phyloP scores from a whole-genome alignment of 176 grass and related monocot species.

The Dendrocalamus sinicus region DNA sequence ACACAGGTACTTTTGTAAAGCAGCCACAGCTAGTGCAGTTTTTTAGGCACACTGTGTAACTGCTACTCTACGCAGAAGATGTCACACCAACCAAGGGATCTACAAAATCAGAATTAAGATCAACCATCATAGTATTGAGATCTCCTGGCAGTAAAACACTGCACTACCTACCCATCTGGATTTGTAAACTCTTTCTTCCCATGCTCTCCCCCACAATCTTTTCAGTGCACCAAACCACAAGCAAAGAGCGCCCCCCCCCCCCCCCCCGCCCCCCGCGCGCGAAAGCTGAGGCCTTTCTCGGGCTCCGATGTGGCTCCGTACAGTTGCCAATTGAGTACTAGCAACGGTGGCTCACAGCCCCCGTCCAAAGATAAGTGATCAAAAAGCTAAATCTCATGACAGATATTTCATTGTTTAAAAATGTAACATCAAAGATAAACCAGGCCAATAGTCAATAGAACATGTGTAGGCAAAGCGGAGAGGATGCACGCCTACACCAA shows the following conservation, averaged over 20 bases:
- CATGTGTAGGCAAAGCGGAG: constrained; percentile 41
- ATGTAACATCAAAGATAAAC: constrained; percentile 38
- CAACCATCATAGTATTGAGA: constrained; percentile 44
- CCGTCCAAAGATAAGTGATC: constrained; percentile 39
- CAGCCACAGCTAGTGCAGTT: neutral
- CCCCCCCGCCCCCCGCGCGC: no score
- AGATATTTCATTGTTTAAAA: constrained; percentile 47
- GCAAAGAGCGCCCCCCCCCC: constrained; percentile 38
- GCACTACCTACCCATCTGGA: constrained; percentile 32
- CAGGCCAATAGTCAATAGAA: constrained; percentile 52
- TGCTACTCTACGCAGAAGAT: constrained; percentile 11
- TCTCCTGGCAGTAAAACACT: constrained; percentile 46
- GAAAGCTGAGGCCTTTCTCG: constrained; percentile 53
- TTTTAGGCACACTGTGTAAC: neutral
- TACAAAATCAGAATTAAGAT: constrained; percentile 34
- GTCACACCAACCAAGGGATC: neutral
- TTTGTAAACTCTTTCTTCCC: constrained; percentile 51
- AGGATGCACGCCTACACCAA: constrained; percentile 47
- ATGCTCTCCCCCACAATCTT: constrained; percentile 45
- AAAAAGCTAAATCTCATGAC: constrained; percentile 48
- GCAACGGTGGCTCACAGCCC: constrained; percentile 28
- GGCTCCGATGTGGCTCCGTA: constrained; percentile 30
- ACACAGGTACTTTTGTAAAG: neutral
- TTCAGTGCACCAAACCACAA: constrained; percentile 56
- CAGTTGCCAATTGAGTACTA: constrained; percentile 45